These are phyloP conservation scores for Rhodosporidiobolus odoratus DNA, from an alignment of 768 basidiomycete genomes.

Conservation along the genomic window DNA sequence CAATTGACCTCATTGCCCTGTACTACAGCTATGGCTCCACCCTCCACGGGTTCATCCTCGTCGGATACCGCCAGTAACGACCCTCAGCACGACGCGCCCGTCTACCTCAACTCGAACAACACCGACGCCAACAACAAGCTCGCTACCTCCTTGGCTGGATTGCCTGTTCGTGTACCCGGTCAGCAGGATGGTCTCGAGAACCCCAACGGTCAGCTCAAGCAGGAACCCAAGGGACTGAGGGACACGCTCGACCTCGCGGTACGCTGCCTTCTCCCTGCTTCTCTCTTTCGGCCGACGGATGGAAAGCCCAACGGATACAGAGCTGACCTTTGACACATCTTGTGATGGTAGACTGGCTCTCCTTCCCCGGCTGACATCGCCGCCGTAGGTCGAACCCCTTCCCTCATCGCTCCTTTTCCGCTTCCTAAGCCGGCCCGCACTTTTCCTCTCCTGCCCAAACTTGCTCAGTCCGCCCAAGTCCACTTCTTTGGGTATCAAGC, in stretches of 20 bases:
- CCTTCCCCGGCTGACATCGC: constrained; percentile 7
- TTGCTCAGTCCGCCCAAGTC: background rate
- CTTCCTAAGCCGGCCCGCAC: background rate
- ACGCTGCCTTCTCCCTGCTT: background rate
- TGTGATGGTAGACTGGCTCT: background rate
- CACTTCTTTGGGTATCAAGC: too few relatives aligned
- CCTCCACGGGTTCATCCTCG: constrained; percentile 24
- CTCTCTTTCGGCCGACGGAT: background rate
- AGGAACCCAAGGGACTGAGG: constrained; percentile 20
- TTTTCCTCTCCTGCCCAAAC: background rate
- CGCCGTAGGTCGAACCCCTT: background rate
- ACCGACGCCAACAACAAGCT: background rate
- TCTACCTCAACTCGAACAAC: background rate
- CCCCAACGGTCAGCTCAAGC: background rate
- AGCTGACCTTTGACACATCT: too few relatives aligned
- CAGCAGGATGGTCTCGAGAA: background rate
- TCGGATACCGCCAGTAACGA: constrained; percentile 3
- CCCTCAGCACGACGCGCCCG: constrained; percentile 1
- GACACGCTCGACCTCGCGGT: constrained; percentile 35
- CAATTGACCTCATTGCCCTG: background rate
- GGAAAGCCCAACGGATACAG: background rate
- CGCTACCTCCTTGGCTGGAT: constrained; percentile 27
- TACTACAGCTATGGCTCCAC: constrained; percentile 20
- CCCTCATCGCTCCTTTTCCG: background rate
- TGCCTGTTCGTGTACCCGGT: constrained; percentile 13